These are phyloP conservation scores for Brassica rapa DNA, from an alignment of 345 rosid genomes.

Conservation along the genomic window DNA sequence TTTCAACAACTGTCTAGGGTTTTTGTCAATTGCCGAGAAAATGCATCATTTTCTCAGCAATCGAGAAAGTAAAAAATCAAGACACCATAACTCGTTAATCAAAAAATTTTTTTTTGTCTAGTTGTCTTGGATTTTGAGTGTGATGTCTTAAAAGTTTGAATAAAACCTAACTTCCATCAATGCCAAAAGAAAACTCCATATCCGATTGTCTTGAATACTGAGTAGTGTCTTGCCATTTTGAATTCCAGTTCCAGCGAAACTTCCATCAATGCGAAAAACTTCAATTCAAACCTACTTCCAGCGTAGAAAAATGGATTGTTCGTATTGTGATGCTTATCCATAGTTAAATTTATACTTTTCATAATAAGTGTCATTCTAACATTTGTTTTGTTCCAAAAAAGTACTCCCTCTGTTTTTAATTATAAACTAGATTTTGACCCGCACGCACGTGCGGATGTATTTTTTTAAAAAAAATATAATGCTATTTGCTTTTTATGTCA, in stretches of 20 bases:
- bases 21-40: neutral
- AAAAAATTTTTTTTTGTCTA: neutral
- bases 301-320: neutral
- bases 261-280: conserved; percentile 3
- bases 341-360: too few relatives aligned
- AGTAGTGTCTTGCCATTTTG: neutral
- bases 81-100: too few relatives aligned
- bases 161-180: conserved; percentile 17
- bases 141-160: conserved; percentile 4
- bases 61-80: too few relatives aligned
- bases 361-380: too few relatives aligned
- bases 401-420: too few relatives aligned
- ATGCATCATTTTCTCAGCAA: neutral
- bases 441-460: too few relatives aligned
- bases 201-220: neutral
- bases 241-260: neutral
- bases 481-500: too few relatives aligned
- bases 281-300: neutral
- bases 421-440: too few relatives aligned
- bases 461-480: too few relatives aligned
- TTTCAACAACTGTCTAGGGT: conserved; percentile 29
- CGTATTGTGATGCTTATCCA: neutral
- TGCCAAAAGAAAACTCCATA: neutral
- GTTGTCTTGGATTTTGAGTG: conserved; percentile 25
- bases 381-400: too few relatives aligned